These are phyloP conservation scores for Beauveria rudraprayagi DNA, from an alignment of 2,329 filamentous ascomycete genomes.

Conservation along the genomic window DNA sequence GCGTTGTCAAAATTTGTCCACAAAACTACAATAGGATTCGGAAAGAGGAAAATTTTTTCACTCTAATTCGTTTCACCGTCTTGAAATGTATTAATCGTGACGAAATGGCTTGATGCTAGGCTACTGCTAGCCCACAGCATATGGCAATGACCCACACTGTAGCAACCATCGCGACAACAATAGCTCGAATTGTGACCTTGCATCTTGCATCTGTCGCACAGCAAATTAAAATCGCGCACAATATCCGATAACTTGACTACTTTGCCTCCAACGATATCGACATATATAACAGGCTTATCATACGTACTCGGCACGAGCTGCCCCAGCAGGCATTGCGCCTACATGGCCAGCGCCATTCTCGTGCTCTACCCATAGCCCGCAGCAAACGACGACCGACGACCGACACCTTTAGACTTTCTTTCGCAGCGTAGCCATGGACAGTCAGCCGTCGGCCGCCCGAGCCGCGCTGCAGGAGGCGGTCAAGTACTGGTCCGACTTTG, in stretches of 20 bases:
- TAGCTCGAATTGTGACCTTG: neutral
- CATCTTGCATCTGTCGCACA: neutral
- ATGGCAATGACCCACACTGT: neutral
- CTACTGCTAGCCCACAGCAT: neutral
- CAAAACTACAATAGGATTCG: no score
- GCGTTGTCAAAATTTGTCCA: no score
- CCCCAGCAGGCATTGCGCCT: neutral
- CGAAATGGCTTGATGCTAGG: neutral
- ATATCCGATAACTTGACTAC: neutral
- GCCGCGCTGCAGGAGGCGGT: constrained; percentile 22
- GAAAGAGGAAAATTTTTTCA: no score
- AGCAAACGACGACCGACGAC: neutral
- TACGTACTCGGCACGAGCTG: neutral
- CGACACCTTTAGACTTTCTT: neutral
- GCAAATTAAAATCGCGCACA: neutral
- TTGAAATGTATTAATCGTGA: no score
- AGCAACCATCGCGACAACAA: neutral
- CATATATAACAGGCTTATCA: neutral
- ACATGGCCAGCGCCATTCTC: neutral
- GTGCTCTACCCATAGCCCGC: neutral
- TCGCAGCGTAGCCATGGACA: neutral
- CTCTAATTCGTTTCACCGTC: no score
- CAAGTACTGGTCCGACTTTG: constrained; percentile 42
- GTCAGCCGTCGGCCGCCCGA: constrained; percentile 10
- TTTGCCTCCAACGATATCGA: neutral